Conservation (phyloP, 2,329 filamentous ascomycete genomes). For the Juglanconis oblonga region DNA sequence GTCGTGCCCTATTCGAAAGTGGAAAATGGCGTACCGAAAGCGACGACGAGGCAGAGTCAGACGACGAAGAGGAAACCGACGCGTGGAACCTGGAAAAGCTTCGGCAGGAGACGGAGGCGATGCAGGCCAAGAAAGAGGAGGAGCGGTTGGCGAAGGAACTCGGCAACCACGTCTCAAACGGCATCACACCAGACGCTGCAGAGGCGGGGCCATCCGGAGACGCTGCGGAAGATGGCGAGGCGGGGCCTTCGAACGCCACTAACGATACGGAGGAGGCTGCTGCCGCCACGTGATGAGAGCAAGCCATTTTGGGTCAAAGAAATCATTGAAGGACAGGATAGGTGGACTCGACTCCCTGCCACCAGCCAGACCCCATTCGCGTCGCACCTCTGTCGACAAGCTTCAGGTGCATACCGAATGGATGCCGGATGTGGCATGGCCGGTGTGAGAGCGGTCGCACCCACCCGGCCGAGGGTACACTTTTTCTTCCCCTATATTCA, state of each 20-base stretch:
- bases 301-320: not conserved
- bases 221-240: not conserved
- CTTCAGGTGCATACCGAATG: slow-evolving; percentile 15
- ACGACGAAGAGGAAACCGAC: slow-evolving; percentile 58
- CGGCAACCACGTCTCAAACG: slow-evolving; percentile 22
- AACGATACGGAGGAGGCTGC: slow-evolving; percentile 3
- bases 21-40: slow-evolving; percentile 79
- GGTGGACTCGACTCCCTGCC: slow-evolving; percentile 10
- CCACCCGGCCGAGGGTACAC: slow-evolving; percentile 4
- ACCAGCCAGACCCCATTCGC: not conserved
- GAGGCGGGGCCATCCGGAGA: not conserved
- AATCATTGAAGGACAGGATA: slow-evolving; percentile 2
- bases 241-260: not conserved
- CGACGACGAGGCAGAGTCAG: slow-evolving; percentile 59
- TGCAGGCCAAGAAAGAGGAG: slow-evolving; percentile 73
- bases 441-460: slow-evolving; percentile 11
- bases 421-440: not conserved
- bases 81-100: slow-evolving; percentile 80
- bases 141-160: slow-evolving; percentile 51
- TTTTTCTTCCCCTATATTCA: not conserved
- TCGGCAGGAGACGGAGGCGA: slow-evolving; percentile 77
- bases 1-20: slow-evolving; percentile 91
- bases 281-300: slow-evolving; percentile 14
- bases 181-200: slow-evolving; percentile 17
- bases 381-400: slow-evolving; percentile 19